Evolutionary conservation across 2,329 filamentous ascomycete genomes (phyloP), one percentile per base, ranked within the genome.

Genomic region (Ceratocystis harringtonii): DNA sequence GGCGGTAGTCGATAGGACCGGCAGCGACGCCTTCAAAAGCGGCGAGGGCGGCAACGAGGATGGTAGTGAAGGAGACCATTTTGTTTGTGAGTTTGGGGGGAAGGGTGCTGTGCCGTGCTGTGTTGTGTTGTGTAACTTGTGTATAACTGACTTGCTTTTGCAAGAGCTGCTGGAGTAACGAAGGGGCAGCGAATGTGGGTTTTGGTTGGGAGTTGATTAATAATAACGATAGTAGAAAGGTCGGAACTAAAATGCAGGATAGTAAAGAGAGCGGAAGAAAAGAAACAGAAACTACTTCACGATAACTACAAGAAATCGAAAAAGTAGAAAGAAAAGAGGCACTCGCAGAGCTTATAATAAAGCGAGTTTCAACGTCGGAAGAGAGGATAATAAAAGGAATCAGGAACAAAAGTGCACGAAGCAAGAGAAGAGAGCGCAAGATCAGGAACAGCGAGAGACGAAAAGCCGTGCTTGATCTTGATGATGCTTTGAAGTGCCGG

Each of bases 51-150:
- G 71, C 67, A 58, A 72, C 68, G 65, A 76, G 62, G 66, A 76
- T 66, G 68, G 69, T 66, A 45, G 69, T 70, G 61, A 70, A 69
- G 36, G 70, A 72, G 68, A 73, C 70, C 73, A 77, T 78, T 62
- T 67, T 71, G 69, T 48, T 19, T 36, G 19, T 43, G n/a, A 32
- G 12, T 6, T 22, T n/a, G 28, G 28, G 19, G 25, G 5, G 28
- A 45, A 17, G 41, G 10, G 32, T 62, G 68, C 61, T 63, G 12
- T 68, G 65, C 48, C 62, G 60, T 55, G 30, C 50, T 52, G 65
- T 32, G 7, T 3, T 32, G 48, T 61, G 67, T 64, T 62, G 36
- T 41, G 36, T 12, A 15, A 41, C 10, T 41, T 41, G 36, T 41
- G 36, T 41, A 10, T 41, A 12, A 41, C 8, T 41, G 36, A 41